Evolutionary conservation across 2,329 filamentous ascomycete species (phyloP).

Genomic region (Penicillium fuscoglaucum): DNA sequence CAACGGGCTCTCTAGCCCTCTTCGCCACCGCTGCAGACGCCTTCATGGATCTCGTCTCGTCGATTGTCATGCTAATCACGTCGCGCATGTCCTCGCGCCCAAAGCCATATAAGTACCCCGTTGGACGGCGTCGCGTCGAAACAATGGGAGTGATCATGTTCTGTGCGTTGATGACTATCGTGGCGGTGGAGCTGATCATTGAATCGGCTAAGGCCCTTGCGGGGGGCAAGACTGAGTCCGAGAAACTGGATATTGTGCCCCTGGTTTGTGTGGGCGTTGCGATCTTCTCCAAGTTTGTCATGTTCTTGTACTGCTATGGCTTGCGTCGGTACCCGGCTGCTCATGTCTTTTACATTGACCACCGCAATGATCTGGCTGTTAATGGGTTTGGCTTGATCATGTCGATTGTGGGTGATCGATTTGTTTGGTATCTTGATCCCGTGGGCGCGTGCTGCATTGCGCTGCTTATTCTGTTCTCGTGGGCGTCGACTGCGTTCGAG

Average conservation of each 20-base stretch:
- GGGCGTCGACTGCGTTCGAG: constrained; percentile 13
- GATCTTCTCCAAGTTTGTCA: constrained; percentile 12
- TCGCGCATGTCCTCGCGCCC: constrained; percentile 13
- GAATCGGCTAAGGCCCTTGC: constrained; percentile 8
- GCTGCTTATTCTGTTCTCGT: constrained; percentile 12
- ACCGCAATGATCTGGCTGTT: constrained; percentile 14
- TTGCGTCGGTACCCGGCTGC: constrained; percentile 14
- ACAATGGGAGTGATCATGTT: constrained; percentile 15
- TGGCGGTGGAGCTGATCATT: constrained; percentile 10
- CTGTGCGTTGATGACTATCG: constrained; percentile 11
- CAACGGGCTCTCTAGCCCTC: constrained; percentile 8
- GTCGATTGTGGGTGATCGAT: constrained; percentile 13
- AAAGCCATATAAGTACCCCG: constrained; percentile 16
- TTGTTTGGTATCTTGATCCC: constrained; percentile 14
- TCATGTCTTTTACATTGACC: constrained; percentile 13
- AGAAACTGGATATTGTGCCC: constrained; percentile 6
- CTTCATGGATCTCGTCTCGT: constrained; percentile 17
- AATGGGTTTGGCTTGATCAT: constrained; percentile 13
- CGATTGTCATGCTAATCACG: constrained; percentile 13
- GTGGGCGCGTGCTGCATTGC: constrained; percentile 15
- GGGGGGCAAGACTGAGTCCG: constrained; percentile 5
- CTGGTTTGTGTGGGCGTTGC: constrained; percentile 12
- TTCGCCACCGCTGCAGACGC: constrained; percentile 14
- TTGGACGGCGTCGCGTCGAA: constrained; percentile 13
- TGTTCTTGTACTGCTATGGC: constrained; percentile 11